Base-by-base conservation (phyloP, 2,329 filamentous ascomycete species). In the Cytospora piceicola region DNA sequence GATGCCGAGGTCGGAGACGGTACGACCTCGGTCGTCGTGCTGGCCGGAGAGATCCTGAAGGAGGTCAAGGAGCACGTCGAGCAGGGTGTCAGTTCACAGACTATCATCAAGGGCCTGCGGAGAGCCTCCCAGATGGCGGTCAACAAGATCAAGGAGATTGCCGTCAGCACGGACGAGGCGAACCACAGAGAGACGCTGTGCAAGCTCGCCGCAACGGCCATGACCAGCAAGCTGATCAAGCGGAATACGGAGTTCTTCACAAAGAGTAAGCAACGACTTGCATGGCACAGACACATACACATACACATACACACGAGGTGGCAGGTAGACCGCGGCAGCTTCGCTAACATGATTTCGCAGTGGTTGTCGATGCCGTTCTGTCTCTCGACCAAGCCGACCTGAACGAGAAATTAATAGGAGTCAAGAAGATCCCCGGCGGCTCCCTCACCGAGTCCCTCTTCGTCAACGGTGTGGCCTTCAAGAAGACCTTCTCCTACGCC, bases 141-240 rank as follows among this genome's bases (percentile, higher is more conserved):
- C 77, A 98, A 98, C 85, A 98, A 97, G 85, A 90, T 99, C 78
- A 96, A 96, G 86, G 95, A 99, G 82, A 97, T 99, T 77, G 91
- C 94, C 57, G 88, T 98, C 71, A 89, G 89, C 80, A 94, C 93
- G 63, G 86, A 88, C 71, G 93, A 96, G 77, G 87, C 84, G 67
- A 94, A 91, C 80, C 91, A 90, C 80, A 88, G 92, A 72, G 94
- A 97, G 73, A 98, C 94, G 52, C 85, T 99, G 68, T 81, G 84
- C 77, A 96, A 97, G 81, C 84, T 99, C 72, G 95, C 95, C 34
- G 93, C 87, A 42, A 99, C 95, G 32, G 95, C 95, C 72, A 99
- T 99, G 95, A 98, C 94, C 79, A 97, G 94, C 86, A 99, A 99
- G 85, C 84, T 99, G 73, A 98, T 99, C 77, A 96, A 98, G 87